Evolutionary conservation across 768 basidiomycete genomes (phyloP), one percentile per base, ranked within the genome.

Genomic region (Kwoniella newhampshirensis): DNA sequence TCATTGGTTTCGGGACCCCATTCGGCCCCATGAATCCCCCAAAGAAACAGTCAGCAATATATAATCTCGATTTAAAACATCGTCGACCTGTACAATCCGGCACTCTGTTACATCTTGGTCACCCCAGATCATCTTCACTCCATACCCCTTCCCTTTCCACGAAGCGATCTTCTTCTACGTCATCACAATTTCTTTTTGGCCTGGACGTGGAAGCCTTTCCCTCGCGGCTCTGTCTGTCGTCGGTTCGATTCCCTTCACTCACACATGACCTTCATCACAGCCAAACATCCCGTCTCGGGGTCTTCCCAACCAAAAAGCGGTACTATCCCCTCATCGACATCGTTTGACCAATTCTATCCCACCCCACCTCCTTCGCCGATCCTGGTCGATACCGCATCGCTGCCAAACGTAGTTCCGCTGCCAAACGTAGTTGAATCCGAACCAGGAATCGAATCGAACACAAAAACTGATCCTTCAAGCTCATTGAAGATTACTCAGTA

Each of bases 351-450:
- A 1, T 52, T 52, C 35, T 66, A 66, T 32, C 64, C 64, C 17
- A 66, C 64, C 28, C 64, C 64, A 21, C 64, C 64, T n/a, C 45
- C 57, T 23, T 62, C 60, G 30, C 64, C 64, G 4, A 40, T 59
- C 30, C 56, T 64, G 30, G 35, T 39, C 8, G 57, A 63, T 27
- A 40, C 35, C 21, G 28, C 26, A 8, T 25, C 35, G 2, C 23
- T 55, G 18, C 49, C 54, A 1, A 18, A 37, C 2, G 35, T 36
- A 20, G 13, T 15, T 26, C 21, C 20, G 21, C 27, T 35, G 27
- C 39, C 48, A 15, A 13, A 8, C 20, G 32, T n/a, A 20, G 37
- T 18, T 35, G 23, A 41, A 25, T 26, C n/a, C 5, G 23, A 25
- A 39, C 12, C 44, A 21, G 39, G 26, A 25, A 4, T 18, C 11